phyloP scores from a whole-genome alignment of 2,329 filamentous ascomycete species.

The Tolypocladium sp. region DNA sequence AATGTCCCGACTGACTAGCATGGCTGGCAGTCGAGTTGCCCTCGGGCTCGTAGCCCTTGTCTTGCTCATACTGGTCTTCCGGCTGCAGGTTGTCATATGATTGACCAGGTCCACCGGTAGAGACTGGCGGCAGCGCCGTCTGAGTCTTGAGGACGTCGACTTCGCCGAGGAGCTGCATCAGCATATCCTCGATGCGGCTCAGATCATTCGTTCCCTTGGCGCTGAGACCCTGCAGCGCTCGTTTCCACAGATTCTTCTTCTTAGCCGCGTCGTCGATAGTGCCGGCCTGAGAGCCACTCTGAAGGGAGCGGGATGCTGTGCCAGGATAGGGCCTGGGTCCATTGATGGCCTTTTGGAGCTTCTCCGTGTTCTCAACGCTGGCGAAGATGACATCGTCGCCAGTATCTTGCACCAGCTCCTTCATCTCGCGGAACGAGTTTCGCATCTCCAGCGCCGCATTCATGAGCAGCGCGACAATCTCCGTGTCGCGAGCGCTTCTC shows the following conservation, averaged over 20 bases:
- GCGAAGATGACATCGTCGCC: conserved; percentile 77
- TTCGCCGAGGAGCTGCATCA: conserved; percentile 84
- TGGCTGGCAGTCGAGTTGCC: conserved; percentile 62
- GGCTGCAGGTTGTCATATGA: conserved; percentile 63
- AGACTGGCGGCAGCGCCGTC: conserved; percentile 28
- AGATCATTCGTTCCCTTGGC: conserved; percentile 83
- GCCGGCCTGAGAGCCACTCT: conserved; percentile 45
- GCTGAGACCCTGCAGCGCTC: conserved; percentile 85
- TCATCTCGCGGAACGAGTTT: conserved; percentile 91
- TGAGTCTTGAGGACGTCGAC: conserved; percentile 73
- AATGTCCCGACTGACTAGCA: conserved; percentile 66
- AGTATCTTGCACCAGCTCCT: conserved; percentile 81
- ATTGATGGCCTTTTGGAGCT: conserved; percentile 71
- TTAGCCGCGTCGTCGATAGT: conserved; percentile 58
- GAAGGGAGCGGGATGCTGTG: conserved; percentile 50
- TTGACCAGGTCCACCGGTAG: conserved; percentile 40
- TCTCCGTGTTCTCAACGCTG: conserved; percentile 79
- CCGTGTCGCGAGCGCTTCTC: conserved; percentile 89
- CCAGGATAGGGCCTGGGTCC: conserved; percentile 78
- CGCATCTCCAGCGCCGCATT: conserved; percentile 94
- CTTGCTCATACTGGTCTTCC: conserved; percentile 56
- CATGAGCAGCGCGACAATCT: conserved; percentile 90
- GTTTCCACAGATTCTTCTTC: conserved; percentile 87
- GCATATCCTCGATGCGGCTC: conserved; percentile 80
- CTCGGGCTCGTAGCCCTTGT: conserved; percentile 74